phyloP scores from a whole-genome alignment of 148 eudicot genomes.

The Selenicereus undatus region DNA sequence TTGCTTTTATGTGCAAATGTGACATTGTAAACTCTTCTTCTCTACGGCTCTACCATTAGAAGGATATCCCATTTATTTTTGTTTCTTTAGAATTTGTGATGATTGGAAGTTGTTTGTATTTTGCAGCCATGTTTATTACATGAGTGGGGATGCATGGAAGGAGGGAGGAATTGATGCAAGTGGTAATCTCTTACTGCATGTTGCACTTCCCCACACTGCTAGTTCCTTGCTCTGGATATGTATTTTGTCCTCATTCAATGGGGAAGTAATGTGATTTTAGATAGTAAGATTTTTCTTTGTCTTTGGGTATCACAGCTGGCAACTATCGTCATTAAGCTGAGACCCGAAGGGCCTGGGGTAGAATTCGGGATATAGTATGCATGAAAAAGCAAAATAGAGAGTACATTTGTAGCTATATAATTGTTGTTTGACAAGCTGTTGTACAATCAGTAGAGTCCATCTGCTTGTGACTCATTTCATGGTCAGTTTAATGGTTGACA shows the following conservation, averaged over 20 bases:
- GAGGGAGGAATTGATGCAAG: constrained; percentile 99
- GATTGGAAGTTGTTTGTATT: constrained; percentile 20
- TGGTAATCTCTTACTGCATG: constrained; percentile 47
- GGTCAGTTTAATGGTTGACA: too few species aligned
- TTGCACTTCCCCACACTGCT: constrained; percentile 7
- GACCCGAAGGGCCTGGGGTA: too few species aligned
- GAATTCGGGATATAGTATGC: too few species aligned
- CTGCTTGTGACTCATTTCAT: too few species aligned
- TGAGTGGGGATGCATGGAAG: constrained; percentile 99
- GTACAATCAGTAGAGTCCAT: too few species aligned
- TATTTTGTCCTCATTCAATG: not conserved
- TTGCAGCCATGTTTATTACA: constrained; percentile 92
- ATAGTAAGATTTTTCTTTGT: too few species aligned
- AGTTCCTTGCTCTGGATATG: not conserved
- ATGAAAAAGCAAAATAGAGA: too few species aligned
- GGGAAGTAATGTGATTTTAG: not conserved
- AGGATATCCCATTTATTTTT: not conserved
- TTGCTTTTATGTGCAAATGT: constrained; percentile 1
- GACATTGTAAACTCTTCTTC: not conserved
- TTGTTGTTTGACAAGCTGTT: too few species aligned
- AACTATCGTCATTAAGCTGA: too few species aligned
- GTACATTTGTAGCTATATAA: too few species aligned
- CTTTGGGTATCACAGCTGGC: too few species aligned
- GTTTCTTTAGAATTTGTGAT: not conserved
- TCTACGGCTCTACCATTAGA: too few species aligned